phyloP scores from a whole-genome alignment of 2,329 filamentous ascomycete species.

The Colletotrichum australisinense region DNA sequence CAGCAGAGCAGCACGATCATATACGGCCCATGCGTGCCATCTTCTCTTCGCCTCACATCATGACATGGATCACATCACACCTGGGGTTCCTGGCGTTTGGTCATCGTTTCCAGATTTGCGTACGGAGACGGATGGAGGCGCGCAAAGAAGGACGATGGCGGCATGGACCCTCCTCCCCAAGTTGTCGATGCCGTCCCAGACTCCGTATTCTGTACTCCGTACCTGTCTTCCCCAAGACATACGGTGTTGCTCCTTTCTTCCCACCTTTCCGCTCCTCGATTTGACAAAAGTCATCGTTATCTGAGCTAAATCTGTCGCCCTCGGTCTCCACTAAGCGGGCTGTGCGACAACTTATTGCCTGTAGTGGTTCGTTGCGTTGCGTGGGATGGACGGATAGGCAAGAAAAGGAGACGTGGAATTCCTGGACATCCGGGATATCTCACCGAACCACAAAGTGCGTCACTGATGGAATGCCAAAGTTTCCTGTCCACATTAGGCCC shows the following conservation, averaged over 20 bases:
- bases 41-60: slow-evolving; percentile 9
- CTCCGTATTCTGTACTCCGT: slow-evolving; percentile 31
- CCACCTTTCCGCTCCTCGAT: slow-evolving; percentile 14
- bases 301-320: slow-evolving; percentile 26
- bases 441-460: not conserved
- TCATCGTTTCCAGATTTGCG: not conserved
- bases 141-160: not conserved
- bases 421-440: slow-evolving; percentile 9
- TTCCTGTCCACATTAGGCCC: slow-evolving; percentile 18
- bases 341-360: slow-evolving; percentile 31
- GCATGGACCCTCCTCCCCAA: not conserved
- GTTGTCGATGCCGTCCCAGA: not conserved
- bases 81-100: not conserved
- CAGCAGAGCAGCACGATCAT: slow-evolving; percentile 3
- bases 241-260: slow-evolving; percentile 26
- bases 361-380: slow-evolving; percentile 28
- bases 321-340: slow-evolving; percentile 25
- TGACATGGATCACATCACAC: slow-evolving; percentile 9
- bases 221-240: slow-evolving; percentile 8
- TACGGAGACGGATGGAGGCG: not conserved
- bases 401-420: not conserved
- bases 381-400: slow-evolving; percentile 11
- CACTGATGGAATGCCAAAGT: slow-evolving; percentile 2
- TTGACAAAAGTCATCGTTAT: slow-evolving; percentile 23
- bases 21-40: not conserved